Evolutionary conservation across 306 rosid genomes (phyloP).

Genomic region (Quercus agrifolia): DNA sequence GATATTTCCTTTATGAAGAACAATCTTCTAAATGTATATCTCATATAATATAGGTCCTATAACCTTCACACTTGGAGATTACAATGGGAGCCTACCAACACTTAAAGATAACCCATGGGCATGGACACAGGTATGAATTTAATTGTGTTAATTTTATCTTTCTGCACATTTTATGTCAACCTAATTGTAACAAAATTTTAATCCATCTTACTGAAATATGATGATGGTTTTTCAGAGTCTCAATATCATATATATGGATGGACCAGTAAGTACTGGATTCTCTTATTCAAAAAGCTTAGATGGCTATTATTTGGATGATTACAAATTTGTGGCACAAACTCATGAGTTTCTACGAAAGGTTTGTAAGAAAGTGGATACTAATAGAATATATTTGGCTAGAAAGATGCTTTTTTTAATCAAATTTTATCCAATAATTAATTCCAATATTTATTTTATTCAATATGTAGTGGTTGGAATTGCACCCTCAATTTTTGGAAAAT

Average conservation of each 20-base stretch:
- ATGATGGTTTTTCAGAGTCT: not conserved
- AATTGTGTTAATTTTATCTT: not conserved
- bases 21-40: not conserved
- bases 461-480: constrained; percentile 13
- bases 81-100: constrained; percentile 28
- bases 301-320: not conserved
- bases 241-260: not conserved
- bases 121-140: constrained; percentile 18
- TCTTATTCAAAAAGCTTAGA: not conserved
- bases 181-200: not conserved
- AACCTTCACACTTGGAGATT: constrained; percentile 5
- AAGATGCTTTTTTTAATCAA: not conserved
- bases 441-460: not conserved
- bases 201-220: not conserved
- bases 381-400: not conserved
- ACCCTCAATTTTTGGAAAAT: constrained; percentile 8
- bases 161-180: not conserved
- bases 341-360: not conserved
- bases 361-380: not conserved
- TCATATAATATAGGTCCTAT: constrained; percentile 10
- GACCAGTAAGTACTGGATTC: not conserved
- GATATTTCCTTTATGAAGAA: too few species aligned
- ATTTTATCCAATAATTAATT: not conserved
- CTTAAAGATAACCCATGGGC: constrained; percentile 5
- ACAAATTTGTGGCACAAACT: not conserved